Evolutionary conservation across 768 basidiomycete species (phyloP), one percentile per base, ranked within the genome.

Genomic region (Tulasnella sp.): DNA sequence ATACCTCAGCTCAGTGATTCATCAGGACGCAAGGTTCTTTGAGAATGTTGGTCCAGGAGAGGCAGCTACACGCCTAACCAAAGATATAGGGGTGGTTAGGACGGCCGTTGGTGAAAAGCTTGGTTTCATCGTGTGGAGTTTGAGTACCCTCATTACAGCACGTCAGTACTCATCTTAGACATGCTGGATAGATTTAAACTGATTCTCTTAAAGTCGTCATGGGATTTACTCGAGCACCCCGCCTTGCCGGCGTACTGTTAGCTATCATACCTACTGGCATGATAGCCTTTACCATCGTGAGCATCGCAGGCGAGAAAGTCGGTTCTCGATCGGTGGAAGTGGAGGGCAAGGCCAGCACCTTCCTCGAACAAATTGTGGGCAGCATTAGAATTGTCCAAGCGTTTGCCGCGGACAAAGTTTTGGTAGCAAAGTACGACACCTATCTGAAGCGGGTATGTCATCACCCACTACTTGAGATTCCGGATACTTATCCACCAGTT

Each of bases 21-120:
- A 42, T 15, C 56, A 57, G 25, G 48, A 50, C 16, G 49, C 54
- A 2, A 34, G 37, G 6, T 57, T 51, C 29, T 57, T 57, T 37
- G 56, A 57, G 28, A 28, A 45, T 27, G 50, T 53, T 22, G 56
- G 56, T 22, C 42, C 53, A 7, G 56, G 56, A 41, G 56, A 57
- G 44, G 54, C 55, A 20, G 49, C 40, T 3, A 41, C 41, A 25
- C 42, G 54, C 12, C 33, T 57, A 5, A 31, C 37, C 5, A 35
- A 46, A 3, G 56, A 57, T 22, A 35, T 57, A 8, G 54, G 40
- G 1, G 24, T 44, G 3, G 50, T 57, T 19, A 43, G 44, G 53
- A 48, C 37, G 9, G 56, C 53, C 5, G 37, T 46, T 19, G 56
- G 56, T 3, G 56, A 57, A 39, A 54, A 51, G 37, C 32, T 54